Evolutionary conservation across 2,329 filamentous ascomycete species (phyloP).

Genomic region (Alternaria solani): DNA sequence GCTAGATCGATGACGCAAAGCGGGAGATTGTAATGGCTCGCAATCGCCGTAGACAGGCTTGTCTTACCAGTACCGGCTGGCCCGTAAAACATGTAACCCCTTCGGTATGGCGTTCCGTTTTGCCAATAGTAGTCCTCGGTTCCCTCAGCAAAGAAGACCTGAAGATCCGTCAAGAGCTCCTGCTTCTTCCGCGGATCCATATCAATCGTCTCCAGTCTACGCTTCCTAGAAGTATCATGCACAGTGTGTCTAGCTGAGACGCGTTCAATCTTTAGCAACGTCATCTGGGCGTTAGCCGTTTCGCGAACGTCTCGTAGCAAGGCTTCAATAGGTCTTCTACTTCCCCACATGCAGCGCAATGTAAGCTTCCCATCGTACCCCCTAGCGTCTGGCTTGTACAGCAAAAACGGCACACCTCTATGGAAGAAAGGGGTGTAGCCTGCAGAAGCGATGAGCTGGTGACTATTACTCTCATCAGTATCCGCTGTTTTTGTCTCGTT

Average conservation of each 20-base stretch:
- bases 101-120: constrained; percentile 19
- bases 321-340: background rate
- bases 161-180: constrained; percentile 1
- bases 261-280: background rate
- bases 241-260: background rate
- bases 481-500: no score
- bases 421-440: no score
- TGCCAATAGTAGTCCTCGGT: constrained; percentile 1
- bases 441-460: no score
- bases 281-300: background rate
- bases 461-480: no score
- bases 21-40: constrained; percentile 20
- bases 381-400: no score
- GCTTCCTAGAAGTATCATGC: background rate
- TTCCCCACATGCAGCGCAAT: no score
- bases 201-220: background rate
- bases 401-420: no score
- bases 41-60: constrained; percentile 14
- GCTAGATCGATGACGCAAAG: constrained; percentile 11
- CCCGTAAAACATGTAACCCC: constrained; percentile 19
- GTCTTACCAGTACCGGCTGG: constrained; percentile 19
- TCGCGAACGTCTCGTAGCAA: background rate
- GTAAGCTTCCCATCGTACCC: no score
- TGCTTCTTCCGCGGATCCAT: constrained; percentile 1
- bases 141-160: background rate